Evolutionary conservation across 805 yeast genomes (phyloP).

Genomic region (Saccharomycopsis javanensis): DNA sequence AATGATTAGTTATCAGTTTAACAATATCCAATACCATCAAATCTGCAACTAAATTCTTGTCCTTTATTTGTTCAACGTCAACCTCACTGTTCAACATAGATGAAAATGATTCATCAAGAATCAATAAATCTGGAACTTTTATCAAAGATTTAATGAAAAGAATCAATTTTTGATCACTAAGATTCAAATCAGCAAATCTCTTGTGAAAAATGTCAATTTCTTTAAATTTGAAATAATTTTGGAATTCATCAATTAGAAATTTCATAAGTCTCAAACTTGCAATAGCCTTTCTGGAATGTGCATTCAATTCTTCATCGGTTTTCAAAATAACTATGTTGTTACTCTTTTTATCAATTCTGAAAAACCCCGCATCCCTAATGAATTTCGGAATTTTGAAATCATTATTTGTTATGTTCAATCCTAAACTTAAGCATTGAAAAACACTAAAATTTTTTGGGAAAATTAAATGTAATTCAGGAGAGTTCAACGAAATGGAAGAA

Average conservation of each 20-base stretch:
- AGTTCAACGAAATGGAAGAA: slow-evolving; percentile 68
- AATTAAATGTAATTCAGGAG: slow-evolving; percentile 90
- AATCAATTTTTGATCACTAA: slow-evolving; percentile 70
- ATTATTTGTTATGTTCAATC: slow-evolving; percentile 27
- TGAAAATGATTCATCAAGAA: slow-evolving; percentile 87
- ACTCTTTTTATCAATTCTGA: background rate
- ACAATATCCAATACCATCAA: background rate
- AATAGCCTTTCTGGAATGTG: background rate
- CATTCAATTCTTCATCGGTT: slow-evolving; percentile 35
- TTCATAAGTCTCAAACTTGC: background rate
- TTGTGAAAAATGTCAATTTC: slow-evolving; percentile 12
- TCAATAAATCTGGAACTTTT: slow-evolving; percentile 66
- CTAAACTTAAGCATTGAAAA: slow-evolving; percentile 56
- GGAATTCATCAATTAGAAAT: background rate
- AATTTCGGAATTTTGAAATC: slow-evolving; percentile 4
- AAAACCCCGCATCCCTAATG: background rate
- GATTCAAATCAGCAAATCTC: slow-evolving; percentile 45
- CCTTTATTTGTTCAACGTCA: background rate
- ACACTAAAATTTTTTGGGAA: slow-evolving; percentile 53
- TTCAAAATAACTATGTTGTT: slow-evolving; percentile 36
- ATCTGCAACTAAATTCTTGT: background rate
- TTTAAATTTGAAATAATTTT: background rate
- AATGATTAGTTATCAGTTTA: slow-evolving; percentile 31
- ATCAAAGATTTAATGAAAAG: slow-evolving; percentile 69
- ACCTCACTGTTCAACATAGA: slow-evolving; percentile 43